Evolutionary conservation across 306 rosid species (phyloP).

Genomic region (Sophora flavescens): DNA sequence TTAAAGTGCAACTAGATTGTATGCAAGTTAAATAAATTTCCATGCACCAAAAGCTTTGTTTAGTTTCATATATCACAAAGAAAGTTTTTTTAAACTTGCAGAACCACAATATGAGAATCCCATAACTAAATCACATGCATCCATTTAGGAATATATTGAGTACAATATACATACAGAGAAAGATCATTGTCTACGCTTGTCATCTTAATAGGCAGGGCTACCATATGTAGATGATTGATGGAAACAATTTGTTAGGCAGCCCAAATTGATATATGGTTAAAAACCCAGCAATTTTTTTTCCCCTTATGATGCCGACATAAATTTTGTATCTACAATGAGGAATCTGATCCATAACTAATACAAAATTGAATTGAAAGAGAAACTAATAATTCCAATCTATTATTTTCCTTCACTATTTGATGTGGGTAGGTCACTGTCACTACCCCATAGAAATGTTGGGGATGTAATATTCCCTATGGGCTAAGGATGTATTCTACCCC

Average conservation of each 20-base stretch:
- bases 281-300: constrained; percentile 21
- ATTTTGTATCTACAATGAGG: constrained; percentile 46
- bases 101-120: constrained; percentile 19
- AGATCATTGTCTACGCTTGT: constrained; percentile 47
- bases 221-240: constrained; percentile 46
- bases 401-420: constrained; percentile 49
- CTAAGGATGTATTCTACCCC: constrained; percentile 55
- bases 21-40: constrained; percentile 11
- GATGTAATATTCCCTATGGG: constrained; percentile 54
- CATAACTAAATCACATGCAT: constrained; percentile 51
- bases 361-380: constrained; percentile 40
- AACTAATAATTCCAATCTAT: constrained; percentile 21
- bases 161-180: constrained; percentile 35
- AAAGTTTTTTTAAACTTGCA: neutral
- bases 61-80: neutral
- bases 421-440: constrained; percentile 39
- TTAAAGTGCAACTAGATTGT: constrained; percentile 12
- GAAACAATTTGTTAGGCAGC: constrained; percentile 44
- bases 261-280: constrained; percentile 46
- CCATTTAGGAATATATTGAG: constrained; percentile 34
- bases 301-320: constrained; percentile 45
- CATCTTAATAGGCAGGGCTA: constrained; percentile 44
- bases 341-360: constrained; percentile 43
- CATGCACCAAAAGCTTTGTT: constrained; percentile 4
- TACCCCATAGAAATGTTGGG: constrained; percentile 42